Evolutionary conservation across 345 rosid species (phyloP).

Genomic region (Rhodamnia argentea): DNA sequence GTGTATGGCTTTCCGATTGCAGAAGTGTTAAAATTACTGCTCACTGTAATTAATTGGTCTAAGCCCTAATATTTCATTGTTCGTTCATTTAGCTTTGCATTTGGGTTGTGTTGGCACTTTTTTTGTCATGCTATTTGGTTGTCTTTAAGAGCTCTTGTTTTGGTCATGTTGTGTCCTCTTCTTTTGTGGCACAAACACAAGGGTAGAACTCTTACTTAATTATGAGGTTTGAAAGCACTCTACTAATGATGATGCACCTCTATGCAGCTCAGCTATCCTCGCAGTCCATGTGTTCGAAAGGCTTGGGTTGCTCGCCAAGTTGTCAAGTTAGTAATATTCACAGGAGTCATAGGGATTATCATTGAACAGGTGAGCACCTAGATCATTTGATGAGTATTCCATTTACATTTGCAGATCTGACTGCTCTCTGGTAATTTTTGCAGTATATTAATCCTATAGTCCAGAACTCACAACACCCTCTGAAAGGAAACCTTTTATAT

Average conservation of each 20-base stretch:
- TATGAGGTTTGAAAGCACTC: background rate
- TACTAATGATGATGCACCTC: background rate
- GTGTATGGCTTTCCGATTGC: background rate
- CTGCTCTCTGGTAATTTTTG: conserved; percentile 14
- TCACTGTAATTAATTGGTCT: background rate
- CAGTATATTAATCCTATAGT: conserved; percentile 99
- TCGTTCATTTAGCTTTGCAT: background rate
- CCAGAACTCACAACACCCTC: conserved; percentile 88
- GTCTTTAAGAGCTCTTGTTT: background rate
- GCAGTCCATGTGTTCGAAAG: conserved; percentile 61
- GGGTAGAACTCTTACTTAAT: background rate
- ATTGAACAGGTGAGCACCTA: conserved; percentile 64
- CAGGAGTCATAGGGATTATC: conserved; percentile 93
- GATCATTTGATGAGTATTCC: background rate
- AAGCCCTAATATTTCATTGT: background rate
- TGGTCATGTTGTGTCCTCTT: background rate
- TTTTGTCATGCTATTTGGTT: background rate
- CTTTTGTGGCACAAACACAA: background rate
- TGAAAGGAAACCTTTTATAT: conserved; percentile 77
- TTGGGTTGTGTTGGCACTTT: background rate
- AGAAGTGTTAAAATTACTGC: background rate
- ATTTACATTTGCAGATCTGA: conserved; percentile 1
- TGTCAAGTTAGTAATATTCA: conserved; percentile 74
- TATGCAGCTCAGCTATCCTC: conserved; percentile 78
- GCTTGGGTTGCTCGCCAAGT: conserved; percentile 89